Evolutionary conservation across 768 basidiomycete species (phyloP).

Genomic region (Leccinum subgranulosum): DNA sequence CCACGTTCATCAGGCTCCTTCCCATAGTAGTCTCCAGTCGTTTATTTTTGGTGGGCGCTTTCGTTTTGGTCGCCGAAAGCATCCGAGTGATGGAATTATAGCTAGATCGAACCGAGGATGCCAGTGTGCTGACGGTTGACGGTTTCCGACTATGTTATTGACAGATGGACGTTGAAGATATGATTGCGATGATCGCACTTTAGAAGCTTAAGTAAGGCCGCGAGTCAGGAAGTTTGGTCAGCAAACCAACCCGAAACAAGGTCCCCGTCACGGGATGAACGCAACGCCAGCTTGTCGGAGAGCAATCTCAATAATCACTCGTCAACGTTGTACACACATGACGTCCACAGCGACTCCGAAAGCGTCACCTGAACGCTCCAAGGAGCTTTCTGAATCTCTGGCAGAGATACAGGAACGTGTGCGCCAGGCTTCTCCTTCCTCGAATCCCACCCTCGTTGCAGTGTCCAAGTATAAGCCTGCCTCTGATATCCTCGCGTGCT

Average conservation of each 20-base stretch:
- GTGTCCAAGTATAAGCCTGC: conserved; percentile 94
- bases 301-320: conserved; percentile 4
- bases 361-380: conserved; percentile 40
- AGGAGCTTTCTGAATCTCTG: conserved; percentile 54
- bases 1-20: no score
- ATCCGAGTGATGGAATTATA: no score
- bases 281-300: background rate
- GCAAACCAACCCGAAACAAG: background rate
- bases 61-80: no score
- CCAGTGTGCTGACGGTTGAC: no score
- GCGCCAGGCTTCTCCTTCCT: conserved; percentile 29
- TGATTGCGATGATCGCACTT: no score
- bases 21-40: no score
- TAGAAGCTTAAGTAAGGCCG: no score
- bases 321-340: conserved; percentile 20
- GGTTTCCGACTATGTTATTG: no score
- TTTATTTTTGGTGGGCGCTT: no score
- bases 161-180: no score
- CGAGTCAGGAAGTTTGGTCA: background rate
- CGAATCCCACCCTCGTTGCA: conserved; percentile 60
- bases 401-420: conserved; percentile 51
- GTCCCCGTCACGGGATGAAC: background rate
- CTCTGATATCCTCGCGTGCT: conserved; percentile 81
- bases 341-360: conserved; percentile 11
- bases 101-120: no score